Percentiles rank a stretch among this genome's conserved stretches.
Evolutionary conservation across 306 rosid species (phyloP).

Genomic region (Parietaria judaica): DNA sequence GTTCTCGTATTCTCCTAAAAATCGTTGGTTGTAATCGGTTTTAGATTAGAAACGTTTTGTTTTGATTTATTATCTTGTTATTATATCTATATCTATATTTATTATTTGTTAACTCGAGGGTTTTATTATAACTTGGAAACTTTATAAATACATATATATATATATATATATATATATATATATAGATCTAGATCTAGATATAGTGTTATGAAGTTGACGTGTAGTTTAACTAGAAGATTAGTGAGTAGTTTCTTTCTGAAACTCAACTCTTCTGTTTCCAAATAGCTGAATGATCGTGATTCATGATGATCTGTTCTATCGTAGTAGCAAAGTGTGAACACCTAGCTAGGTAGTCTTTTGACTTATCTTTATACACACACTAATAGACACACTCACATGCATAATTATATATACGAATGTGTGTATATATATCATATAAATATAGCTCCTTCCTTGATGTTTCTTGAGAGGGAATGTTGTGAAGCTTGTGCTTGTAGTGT

Average conservation of each 20-base stretch:
- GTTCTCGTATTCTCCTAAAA: too few relatives aligned
- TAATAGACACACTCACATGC: neutral
- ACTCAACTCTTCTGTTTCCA: too few relatives aligned
- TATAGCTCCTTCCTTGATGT: conserved; percentile 10
- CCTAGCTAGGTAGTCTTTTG: neutral
- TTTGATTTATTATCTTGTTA: too few relatives aligned
- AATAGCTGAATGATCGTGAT: too few relatives aligned
- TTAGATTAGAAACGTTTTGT: too few relatives aligned
- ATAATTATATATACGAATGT: neutral
- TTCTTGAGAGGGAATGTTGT: conserved; percentile 38
- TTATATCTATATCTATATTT: too few relatives aligned
- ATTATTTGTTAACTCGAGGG: too few relatives aligned
- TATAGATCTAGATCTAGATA: too few relatives aligned
- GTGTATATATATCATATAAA: neutral
- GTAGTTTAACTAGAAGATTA: too few relatives aligned
- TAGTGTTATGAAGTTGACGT: neutral
- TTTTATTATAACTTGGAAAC: neutral
- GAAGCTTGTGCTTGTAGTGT: conserved; percentile 46
- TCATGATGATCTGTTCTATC: neutral
- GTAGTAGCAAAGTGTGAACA: neutral
- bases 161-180: neutral
- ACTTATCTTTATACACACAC: neutral
- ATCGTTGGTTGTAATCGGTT: too few relatives aligned
- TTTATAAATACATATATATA: neutral
- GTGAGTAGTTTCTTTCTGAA: too few relatives aligned